Conservation (phyloP, 2,329 filamentous ascomycete species). For the Pseudogymnoascus sp. region DNA sequence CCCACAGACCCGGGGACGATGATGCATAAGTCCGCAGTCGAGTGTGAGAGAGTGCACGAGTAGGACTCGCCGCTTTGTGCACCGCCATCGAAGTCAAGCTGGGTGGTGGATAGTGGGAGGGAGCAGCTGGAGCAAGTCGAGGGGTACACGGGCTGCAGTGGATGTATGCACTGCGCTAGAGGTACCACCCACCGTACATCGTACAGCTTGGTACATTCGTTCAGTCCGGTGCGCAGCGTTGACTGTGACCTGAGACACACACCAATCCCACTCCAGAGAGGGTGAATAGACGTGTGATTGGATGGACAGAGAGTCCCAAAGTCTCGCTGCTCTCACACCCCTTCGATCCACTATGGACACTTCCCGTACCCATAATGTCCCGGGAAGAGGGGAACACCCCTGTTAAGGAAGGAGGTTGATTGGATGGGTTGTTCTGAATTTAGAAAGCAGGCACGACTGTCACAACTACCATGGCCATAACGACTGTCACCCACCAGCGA, state of each 20-base stretch:
- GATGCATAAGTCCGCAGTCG: background rate
- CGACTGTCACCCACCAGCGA: too few relatives aligned
- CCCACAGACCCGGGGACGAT: slow-evolving; percentile 9
- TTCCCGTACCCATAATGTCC: slow-evolving; percentile 8
- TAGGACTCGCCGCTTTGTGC: slow-evolving; percentile 7
- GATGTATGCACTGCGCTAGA: slow-evolving; percentile 3
- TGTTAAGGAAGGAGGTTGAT: background rate
- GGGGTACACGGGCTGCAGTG: slow-evolving; percentile 9
- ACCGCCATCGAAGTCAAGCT: background rate
- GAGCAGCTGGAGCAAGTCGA: background rate
- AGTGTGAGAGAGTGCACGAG: slow-evolving; percentile 1
- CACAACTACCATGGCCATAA: background rate
- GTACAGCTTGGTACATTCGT: background rate
- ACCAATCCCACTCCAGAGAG: background rate
- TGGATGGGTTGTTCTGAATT: slow-evolving; percentile 9
- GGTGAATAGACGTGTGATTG: background rate
- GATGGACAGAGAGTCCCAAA: background rate
- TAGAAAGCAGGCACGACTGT: slow-evolving; percentile 7
- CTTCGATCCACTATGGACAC: slow-evolving; percentile 8
- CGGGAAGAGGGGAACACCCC: slow-evolving; percentile 11
- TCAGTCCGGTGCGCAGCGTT: background rate
- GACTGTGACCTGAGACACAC: slow-evolving; percentile 4
- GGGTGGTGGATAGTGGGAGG: background rate
- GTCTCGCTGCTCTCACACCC: slow-evolving; percentile 1
- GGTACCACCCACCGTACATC: slow-evolving; percentile 1